Evolutionary conservation across 2,329 filamentous ascomycete species (phyloP).

Genomic region (Beauveria varroae): DNA sequence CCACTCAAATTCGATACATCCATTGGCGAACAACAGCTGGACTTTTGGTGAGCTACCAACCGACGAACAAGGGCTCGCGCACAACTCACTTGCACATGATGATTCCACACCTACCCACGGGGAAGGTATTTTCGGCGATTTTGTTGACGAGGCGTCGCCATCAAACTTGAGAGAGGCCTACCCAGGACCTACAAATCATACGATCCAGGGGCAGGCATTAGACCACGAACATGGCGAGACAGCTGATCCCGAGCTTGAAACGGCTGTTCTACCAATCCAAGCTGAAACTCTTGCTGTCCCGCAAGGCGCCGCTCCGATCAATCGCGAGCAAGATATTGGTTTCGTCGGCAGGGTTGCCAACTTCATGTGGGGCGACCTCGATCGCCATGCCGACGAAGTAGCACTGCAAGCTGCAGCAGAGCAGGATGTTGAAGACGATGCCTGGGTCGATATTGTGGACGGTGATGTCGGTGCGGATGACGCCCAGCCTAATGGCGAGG

Average conservation of each 20-base stretch:
- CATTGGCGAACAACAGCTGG: slow-evolving; percentile 55
- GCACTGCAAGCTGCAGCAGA: slow-evolving; percentile 27
- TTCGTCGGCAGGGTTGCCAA: slow-evolving; percentile 34
- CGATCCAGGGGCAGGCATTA: neutral
- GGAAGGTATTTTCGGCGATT: neutral
- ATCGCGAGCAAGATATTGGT: slow-evolving; percentile 9
- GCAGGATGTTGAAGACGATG: slow-evolving; percentile 46
- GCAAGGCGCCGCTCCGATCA: slow-evolving; percentile 10
- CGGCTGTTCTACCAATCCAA: neutral
- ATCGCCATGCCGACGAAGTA: slow-evolving; percentile 25
- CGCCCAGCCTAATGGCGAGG: slow-evolving; percentile 17
- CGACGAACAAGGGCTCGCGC: slow-evolving; percentile 2
- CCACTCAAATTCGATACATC: slow-evolving; percentile 35
- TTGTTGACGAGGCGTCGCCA: neutral
- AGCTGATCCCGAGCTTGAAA: neutral
- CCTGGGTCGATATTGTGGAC: slow-evolving; percentile 17
- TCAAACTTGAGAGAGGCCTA: neutral
- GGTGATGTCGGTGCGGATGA: slow-evolving; percentile 44
- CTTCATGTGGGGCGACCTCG: slow-evolving; percentile 56
- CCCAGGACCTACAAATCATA: neutral
- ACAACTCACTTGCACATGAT: neutral
- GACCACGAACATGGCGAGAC: neutral
- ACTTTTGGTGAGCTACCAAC: slow-evolving; percentile 39
- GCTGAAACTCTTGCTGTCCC: neutral
- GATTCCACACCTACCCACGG: neutral